These are phyloP conservation scores for Apiotrichum siamense DNA, from an alignment of 1,284 basidiomycete species.

Conservation along the genomic window DNA sequence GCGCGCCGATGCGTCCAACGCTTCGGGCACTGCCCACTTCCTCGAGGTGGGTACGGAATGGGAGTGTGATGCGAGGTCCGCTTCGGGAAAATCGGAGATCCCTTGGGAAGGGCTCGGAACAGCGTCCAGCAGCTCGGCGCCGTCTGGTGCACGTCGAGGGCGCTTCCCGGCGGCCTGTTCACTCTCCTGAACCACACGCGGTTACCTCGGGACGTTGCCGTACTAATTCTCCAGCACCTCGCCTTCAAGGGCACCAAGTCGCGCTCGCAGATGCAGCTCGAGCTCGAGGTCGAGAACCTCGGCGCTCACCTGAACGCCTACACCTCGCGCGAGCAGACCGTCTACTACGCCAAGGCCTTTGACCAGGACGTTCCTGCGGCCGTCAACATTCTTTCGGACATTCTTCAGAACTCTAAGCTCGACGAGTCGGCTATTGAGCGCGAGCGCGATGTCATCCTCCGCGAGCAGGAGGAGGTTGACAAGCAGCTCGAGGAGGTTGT, in stretches of 20 bases:
- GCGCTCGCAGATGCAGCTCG: constrained; percentile 84
- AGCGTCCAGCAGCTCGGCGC: background rate
- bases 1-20: constrained; percentile 87
- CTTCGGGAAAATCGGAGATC: too few relatives aligned
- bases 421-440: constrained; percentile 84
- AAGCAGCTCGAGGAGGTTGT: constrained; percentile 98
- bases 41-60: constrained; percentile 60
- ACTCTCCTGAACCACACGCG: too few relatives aligned
- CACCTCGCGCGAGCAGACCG: constrained; percentile 97
- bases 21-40: constrained; percentile 97
- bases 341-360: constrained; percentile 99
- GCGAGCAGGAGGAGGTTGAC: constrained; percentile 98
- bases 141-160: too few relatives aligned
- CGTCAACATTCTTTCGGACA: constrained; percentile 97
- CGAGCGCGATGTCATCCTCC: constrained; percentile 92
- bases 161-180: too few relatives aligned
- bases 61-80: background rate
- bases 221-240: constrained; percentile 32
- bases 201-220: too few relatives aligned
- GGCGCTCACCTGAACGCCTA: constrained; percentile 98
- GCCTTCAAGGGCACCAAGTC: constrained; percentile 76
- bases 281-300: constrained; percentile 96
- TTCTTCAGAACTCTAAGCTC: constrained; percentile 95
- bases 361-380: constrained; percentile 85
- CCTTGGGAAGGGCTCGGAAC: background rate